Evolutionary conservation across 169 alveolate species (phyloP), one percentile per base, ranked within the genome.

Genomic region (Plasmodium gaboni): DNA sequence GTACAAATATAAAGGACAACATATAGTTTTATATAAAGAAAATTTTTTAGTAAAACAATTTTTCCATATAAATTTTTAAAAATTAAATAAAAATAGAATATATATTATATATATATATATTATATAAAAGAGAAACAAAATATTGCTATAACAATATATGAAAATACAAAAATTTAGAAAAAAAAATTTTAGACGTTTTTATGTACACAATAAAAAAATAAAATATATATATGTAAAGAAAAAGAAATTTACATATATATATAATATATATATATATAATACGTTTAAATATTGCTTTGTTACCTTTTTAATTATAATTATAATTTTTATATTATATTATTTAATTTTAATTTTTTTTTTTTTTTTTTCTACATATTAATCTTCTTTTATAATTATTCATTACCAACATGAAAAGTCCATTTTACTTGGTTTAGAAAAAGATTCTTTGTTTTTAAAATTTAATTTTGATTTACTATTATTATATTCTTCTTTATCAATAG

Each of bases 341-440:
- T 4, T 38, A 5, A 38, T 38, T 53, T 13, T 53, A n/a, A 7
- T 53, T 53, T 53, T 7, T 7, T 60, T 17, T 17, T 10, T 60
- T 17, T 19, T 17, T 13, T 17, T 60, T 17, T 60, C 22, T 60
- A 60, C 69, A 60, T 60, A 9, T 60, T 19, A 17, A 60, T 6
- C 0, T 73, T 55, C 38, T 73, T 74, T 38, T 57, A 12, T 26
- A 2, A 2, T 42, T 64, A 5, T 42, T 24, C 42, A 59, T 48
- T 65, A 78, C 89, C 89, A 78, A 57, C 55, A 28, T 24, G 89
- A 78, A 78, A 78, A 78, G 38, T 78, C 57, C 89, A 78, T 78
- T 24, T 70, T 78, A 15, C 61, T 53, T 44, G 76, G 22, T 67
- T 78, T 78, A 46, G 89, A 50, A 51, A n/a, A 32, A 2, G 68